phyloP scores from a whole-genome alignment of 2,329 filamentous ascomycete genomes.

The Spiromastix sp. region DNA sequence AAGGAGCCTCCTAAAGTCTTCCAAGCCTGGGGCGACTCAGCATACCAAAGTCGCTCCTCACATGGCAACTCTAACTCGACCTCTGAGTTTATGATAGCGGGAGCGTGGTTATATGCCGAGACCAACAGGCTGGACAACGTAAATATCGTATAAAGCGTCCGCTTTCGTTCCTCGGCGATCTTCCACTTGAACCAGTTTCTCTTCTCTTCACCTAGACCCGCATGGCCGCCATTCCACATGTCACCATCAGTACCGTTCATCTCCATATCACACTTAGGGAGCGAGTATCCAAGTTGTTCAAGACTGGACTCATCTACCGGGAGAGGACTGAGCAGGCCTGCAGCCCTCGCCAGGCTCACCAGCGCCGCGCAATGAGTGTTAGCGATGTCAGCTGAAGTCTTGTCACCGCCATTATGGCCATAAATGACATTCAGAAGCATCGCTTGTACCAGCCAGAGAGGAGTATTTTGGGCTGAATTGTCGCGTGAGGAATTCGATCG shows the following conservation, averaged over 20 bases:
- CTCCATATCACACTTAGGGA: conserved; percentile 43
- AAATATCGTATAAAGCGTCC: conserved; percentile 85
- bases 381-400: conserved; percentile 80
- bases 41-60: conserved; percentile 82
- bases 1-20: conserved; percentile 64
- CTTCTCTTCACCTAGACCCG: conserved; percentile 24
- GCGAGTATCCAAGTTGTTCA: conserved; percentile 35
- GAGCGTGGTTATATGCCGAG: conserved; percentile 85
- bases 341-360: conserved; percentile 80
- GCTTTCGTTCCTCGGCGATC: conserved; percentile 76
- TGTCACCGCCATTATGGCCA: conserved; percentile 88
- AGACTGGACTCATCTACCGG: conserved; percentile 27
- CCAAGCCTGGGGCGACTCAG: conserved; percentile 75
- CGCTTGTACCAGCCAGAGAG: conserved; percentile 89
- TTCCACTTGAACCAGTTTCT: conserved; percentile 85
- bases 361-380: conserved; percentile 85
- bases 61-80: conserved; percentile 82
- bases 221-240: conserved; percentile 26
- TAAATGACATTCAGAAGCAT: conserved; percentile 96
- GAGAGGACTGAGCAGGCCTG: conserved; percentile 54
- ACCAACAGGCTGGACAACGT: conserved; percentile 83
- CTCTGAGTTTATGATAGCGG: conserved; percentile 87
- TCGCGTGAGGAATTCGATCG: conserved; percentile 43
- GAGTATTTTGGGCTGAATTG: conserved; percentile 60
- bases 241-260: conserved; percentile 45